Conservation (phyloP, 257 asterid genomes). For the Salvia miltiorrhiza region DNA sequence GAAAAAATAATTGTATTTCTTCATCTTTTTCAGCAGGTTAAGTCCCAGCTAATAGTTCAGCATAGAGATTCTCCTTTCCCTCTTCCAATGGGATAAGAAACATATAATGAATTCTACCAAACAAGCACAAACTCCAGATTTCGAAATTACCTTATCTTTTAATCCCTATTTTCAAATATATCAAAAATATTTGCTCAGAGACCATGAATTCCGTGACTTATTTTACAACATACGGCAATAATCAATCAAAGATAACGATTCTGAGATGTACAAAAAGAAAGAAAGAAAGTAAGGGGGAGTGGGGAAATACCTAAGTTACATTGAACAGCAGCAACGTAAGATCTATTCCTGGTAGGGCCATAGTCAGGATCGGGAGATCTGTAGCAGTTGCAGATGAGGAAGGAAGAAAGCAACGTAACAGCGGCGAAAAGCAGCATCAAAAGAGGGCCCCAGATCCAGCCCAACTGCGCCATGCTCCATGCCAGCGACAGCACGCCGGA, state of each 20-base stretch:
- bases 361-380: conserved; percentile 52
- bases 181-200: not conserved
- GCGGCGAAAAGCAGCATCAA: conserved; percentile 58
- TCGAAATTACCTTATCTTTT: no score
- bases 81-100: no score
- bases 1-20: not conserved
- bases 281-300: no score
- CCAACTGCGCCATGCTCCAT: conserved; percentile 77
- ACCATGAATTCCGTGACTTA: no score
- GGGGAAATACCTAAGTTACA: conserved; percentile 49
- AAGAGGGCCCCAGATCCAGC: conserved; percentile 78
- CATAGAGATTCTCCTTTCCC: no score
- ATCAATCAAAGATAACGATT: not conserved
- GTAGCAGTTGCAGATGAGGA: conserved; percentile 55
- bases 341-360: conserved; percentile 49
- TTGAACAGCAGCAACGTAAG: conserved; percentile 60
- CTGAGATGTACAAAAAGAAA: not conserved
- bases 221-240: no score
- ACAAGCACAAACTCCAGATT: no score
- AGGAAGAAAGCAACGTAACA: conserved; percentile 42
- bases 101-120: no score
- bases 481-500: conserved; percentile 79
- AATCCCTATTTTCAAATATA: not conserved
- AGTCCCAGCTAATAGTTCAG: not conserved
- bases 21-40: not conserved